phyloP scores from a whole-genome alignment of 2,329 filamentous ascomycete genomes.

The Botrytis fragariae region DNA sequence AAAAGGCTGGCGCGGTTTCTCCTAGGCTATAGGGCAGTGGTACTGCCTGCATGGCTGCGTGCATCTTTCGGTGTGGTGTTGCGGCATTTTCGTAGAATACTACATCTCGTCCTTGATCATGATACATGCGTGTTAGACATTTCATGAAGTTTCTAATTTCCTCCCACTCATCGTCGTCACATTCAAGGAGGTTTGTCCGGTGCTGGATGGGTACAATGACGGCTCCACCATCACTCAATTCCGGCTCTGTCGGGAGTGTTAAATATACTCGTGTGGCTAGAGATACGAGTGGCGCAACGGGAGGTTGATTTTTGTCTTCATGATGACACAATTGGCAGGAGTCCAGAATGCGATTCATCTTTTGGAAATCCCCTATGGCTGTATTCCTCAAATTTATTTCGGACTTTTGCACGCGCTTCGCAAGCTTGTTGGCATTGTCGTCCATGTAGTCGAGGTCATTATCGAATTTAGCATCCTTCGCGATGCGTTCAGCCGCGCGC shows the following conservation, averaged over 20 bases:
- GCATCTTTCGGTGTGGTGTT: constrained; percentile 69
- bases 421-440: constrained; percentile 89
- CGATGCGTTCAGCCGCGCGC: constrained; percentile 86
- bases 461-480: constrained; percentile 87
- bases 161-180: constrained; percentile 99
- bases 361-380: constrained; percentile 85
- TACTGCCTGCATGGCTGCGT: constrained; percentile 82
- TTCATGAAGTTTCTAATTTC: constrained; percentile 99
- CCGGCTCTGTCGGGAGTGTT: constrained; percentile 85
- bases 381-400: constrained; percentile 84
- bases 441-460: constrained; percentile 96
- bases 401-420: constrained; percentile 81
- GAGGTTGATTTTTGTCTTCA: constrained; percentile 73
- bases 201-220: constrained; percentile 89
- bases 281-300: constrained; percentile 80
- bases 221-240: constrained; percentile 77
- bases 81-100: constrained; percentile 98
- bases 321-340: constrained; percentile 88
- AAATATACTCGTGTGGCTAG: constrained; percentile 83
- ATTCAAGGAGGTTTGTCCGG: constrained; percentile 87
- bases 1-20: constrained; percentile 89
- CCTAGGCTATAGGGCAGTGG: constrained; percentile 90
- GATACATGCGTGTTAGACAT: constrained; percentile 87
- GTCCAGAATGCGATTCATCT: constrained; percentile 82
- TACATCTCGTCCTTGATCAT: constrained; percentile 86